Evolutionary conservation across 192 early-diverging fungal species (phyloP), one percentile per base, ranked within the genome.

Genomic region (Coemansia sp.): DNA sequence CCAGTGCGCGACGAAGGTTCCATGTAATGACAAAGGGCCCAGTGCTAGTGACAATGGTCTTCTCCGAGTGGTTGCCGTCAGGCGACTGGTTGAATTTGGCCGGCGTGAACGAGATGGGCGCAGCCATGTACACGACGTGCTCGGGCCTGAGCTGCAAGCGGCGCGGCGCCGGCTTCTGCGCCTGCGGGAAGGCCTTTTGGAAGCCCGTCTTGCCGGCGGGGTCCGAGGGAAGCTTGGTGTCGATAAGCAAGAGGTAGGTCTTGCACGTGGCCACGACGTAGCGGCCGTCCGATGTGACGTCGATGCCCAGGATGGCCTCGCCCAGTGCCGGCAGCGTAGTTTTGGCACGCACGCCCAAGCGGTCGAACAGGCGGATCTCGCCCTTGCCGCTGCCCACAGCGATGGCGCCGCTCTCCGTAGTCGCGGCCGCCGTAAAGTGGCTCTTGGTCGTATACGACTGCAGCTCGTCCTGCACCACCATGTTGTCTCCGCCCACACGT

Each of bases 11-110:
- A 15, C 89, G 84, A 77, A 98, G 91, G 76, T 92, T 95, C 96
- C 96, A 98, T 13, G 92, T 91, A 57, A 98, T 89, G 36, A 97
- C 93, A 79, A 89, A 95, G 20, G 90, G 91, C 10, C 96, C 96
- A 13, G 95, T 94, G 47, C 91, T 92, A 1, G 96, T 95, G 41
- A 98, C 90, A 70, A 98, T 97, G 1, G 88, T 87, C 65, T 88
- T 87, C 73, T 98, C 96, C 20, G 74, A 65, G 67, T 36, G 39
- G 55, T 69, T 76, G 49, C 83, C 83, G 13, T 90, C 88, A 10
- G 87, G 85, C 67, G 91, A 89, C 5, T 90, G 90, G 81, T 96
- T 95, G 86, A 98, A 98, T 44, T 88, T 80, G 6, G 96, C 96
- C 3, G 95, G 88, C 34, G 95, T 98, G 52, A 98, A 98, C 27